Percentiles rank a stretch among this genome's conserved stretches.
phyloP scores from a whole-genome alignment of 2,329 filamentous ascomycete genomes.

The Clarireedia sp. region DNA sequence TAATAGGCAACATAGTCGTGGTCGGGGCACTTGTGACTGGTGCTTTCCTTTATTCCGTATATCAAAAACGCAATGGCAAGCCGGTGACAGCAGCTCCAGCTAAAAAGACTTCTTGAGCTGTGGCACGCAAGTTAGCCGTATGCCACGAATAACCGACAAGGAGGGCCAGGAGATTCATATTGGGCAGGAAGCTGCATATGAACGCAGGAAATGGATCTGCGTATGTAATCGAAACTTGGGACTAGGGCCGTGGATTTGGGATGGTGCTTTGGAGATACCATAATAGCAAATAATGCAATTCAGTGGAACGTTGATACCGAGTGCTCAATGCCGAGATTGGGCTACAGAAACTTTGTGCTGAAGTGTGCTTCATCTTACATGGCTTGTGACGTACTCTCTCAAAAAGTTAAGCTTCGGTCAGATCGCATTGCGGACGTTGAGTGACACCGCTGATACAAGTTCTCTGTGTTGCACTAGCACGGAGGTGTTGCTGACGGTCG shows the following conservation, averaged over 20 bases:
- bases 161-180: neutral
- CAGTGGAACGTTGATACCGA: neutral
- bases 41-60: conserved; percentile 21
- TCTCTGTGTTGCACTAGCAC: neutral
- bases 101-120: conserved; percentile 6
- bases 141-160: neutral
- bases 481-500: neutral
- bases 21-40: conserved; percentile 18
- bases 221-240: neutral
- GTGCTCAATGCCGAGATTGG: neutral
- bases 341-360: neutral
- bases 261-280: neutral
- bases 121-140: neutral
- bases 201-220: neutral
- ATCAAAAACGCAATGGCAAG: conserved; percentile 20
- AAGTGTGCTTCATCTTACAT: neutral
- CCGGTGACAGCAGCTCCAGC: neutral
- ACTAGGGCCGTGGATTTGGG: neutral
- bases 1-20: conserved; percentile 24
- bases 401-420: neutral
- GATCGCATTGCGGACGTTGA: neutral
- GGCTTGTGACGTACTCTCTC: neutral
- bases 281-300: neutral
- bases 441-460: neutral
- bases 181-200: neutral